Percentiles rank a stretch among this genome's conserved stretches.
Evolutionary conservation across 768 basidiomycete species (phyloP).

Genomic region (Fomitopsis pulvina): DNA sequence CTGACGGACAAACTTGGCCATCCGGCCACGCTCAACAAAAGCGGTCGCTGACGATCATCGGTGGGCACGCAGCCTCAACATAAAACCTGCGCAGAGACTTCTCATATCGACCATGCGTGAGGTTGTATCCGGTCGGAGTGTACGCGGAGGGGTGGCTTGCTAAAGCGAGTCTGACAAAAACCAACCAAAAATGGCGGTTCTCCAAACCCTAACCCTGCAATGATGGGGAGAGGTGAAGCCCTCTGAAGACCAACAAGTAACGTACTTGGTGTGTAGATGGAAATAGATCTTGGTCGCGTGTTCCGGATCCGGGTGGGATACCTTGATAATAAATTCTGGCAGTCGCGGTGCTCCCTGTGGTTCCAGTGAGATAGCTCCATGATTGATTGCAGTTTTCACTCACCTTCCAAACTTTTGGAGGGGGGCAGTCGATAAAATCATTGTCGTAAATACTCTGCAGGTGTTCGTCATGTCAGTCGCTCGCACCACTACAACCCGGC

Average conservation of each 20-base stretch:
- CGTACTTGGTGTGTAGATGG: conserved; percentile 66
- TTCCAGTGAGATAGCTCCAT: no score
- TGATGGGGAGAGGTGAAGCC: neutral
- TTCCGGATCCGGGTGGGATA: conserved; percentile 55
- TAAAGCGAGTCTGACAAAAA: neutral
- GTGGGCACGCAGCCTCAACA: no score
- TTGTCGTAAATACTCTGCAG: conserved; percentile 64
- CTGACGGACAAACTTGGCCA: no score
- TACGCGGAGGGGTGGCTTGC: no score
- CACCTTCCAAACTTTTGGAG: conserved; percentile 83
- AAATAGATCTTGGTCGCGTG: conserved; percentile 55
- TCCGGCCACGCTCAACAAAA: no score
- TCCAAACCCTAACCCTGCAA: neutral
- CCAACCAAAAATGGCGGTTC: neutral
- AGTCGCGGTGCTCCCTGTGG: conserved; percentile 64
- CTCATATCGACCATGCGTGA: no score
- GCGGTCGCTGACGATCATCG: no score
- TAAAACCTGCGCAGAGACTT: no score
- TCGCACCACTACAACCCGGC: no score
- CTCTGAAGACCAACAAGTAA: neutral
- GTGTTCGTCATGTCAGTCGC: conserved; percentile 2
- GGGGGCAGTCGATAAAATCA: conserved; percentile 67
- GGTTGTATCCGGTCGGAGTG: no score
- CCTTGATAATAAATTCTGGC: conserved; percentile 71
- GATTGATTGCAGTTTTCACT: conserved; percentile 10